Evolutionary conservation across 305 asterid species (phyloP), one percentile per base, ranked within the genome.

Genomic region (Plantago lanceolata): DNA sequence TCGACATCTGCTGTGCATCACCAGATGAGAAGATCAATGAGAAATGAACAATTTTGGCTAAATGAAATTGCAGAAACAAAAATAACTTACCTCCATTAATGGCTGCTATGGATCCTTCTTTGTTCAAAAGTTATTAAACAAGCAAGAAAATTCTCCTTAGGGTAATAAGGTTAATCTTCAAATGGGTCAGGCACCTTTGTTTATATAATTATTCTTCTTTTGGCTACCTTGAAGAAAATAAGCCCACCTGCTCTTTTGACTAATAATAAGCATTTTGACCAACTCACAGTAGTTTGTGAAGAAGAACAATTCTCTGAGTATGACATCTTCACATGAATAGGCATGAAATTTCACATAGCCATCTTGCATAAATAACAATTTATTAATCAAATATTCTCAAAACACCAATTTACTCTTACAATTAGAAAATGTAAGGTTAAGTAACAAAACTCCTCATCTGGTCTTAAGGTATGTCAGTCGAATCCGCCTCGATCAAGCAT

Each of bases 401-500:
- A 35, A 33, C 40, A 33, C 40, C 8, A 6, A 5, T 8, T 7
- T 33, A 33, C 40, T 33, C 28, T 7, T 37, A 37, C 44, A 37
- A 37, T 37, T 40, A 40, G 11, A 9, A 40, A 9, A 48, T 16
- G 20, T 0, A 16, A 15, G 52, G 19, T 48, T 7, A n/a, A 15
- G 20, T 48, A 15, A 15, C 52, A 48, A 7, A 0, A 6, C 19
- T 15, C 1, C 19, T 15, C 11, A 15, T 48, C 52, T 48, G 20
- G n/a, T 48, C 52, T 18, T 16, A 8, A 48, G 14, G 24, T 0
- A 20, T 44, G 64, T 59, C 18, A 84, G 62, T 84, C 85, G 37
- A 73, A 58, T 48, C 87, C 85, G 1, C 88, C 83, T 53, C 96
- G 83, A 70, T 84, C 96, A 24, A 89, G 86, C 98, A 92, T 81